A percentile compares a stretch with the other conserved stretches of the same genome.
phyloP scores from a whole-genome alignment of 495 filamentous ascomycete species.

The Hypoxylon subgilvum region DNA sequence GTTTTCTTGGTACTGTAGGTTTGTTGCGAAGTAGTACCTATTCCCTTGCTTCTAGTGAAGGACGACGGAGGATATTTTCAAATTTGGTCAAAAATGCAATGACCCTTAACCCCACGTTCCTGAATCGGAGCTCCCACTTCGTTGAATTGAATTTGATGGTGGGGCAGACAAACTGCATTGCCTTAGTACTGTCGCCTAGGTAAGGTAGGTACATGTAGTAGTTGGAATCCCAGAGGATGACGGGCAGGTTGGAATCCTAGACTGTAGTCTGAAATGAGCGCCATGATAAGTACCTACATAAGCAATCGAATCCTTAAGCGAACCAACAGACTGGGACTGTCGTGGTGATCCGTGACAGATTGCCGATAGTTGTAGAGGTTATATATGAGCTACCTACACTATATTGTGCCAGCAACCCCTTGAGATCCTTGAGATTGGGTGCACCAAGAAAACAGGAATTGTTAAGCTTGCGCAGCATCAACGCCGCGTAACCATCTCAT shows the following conservation, averaged over 20 bases:
- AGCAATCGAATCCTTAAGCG: constrained; percentile 7
- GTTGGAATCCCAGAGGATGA: constrained; percentile 12
- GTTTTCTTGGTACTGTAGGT: too few relatives aligned
- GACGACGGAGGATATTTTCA: constrained; percentile 30
- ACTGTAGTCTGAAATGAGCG: too few relatives aligned
- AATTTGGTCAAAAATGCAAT: constrained; percentile 27
- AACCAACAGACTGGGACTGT: constrained; percentile 29
- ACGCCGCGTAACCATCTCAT: constrained; percentile 6
- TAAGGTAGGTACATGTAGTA: constrained; percentile 18
- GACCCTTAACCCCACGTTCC: constrained; percentile 54
- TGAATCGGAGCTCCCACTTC: constrained; percentile 50
- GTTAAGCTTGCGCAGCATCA: constrained; percentile 9
- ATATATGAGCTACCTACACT: too few relatives aligned
- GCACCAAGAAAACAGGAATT: constrained; percentile 12
- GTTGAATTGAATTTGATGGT: constrained; percentile 32
- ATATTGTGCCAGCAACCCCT: too few relatives aligned
- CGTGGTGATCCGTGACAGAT: constrained; percentile 20
- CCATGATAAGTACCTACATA: constrained; percentile 5
- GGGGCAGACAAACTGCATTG: constrained; percentile 17
- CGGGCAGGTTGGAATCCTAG: not conserved
- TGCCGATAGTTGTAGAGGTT: too few relatives aligned
- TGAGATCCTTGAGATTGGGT: not conserved
- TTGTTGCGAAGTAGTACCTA: constrained; percentile 5
- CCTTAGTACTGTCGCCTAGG: constrained; percentile 4
- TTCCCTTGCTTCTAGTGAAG: constrained; percentile 17